A percentile compares a stretch with the other conserved stretches of the same genome.
Conservation (phyloP, 495 filamentous ascomycete genomes). For the Bryoglossum gracile region DNA sequence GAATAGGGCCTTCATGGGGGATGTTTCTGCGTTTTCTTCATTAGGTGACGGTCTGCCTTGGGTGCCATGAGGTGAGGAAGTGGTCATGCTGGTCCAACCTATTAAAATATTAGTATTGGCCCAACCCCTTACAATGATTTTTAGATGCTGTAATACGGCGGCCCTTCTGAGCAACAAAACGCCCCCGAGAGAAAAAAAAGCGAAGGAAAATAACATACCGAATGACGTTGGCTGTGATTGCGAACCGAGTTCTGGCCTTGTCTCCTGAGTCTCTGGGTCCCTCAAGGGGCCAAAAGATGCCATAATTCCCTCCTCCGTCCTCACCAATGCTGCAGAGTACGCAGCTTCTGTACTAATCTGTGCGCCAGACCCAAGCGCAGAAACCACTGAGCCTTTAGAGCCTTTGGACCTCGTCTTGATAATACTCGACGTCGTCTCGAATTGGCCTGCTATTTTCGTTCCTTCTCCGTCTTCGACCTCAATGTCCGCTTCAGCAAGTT, state of each 20-base stretch:
- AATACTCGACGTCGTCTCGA: conserved; percentile 14
- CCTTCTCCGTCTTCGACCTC: conserved; percentile 18
- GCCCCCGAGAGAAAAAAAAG: too few species aligned
- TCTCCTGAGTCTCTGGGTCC: not conserved
- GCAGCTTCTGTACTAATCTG: conserved; percentile 17
- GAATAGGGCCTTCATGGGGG: conserved; percentile 33
- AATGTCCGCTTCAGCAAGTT: conserved; percentile 20
- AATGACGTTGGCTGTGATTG: conserved; percentile 8
- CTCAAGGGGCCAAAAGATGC: not conserved
- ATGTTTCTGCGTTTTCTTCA: conserved; percentile 13
- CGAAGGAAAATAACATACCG: too few species aligned
- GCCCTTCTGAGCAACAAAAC: too few species aligned
- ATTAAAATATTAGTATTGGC: too few species aligned
- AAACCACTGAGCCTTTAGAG: not conserved
- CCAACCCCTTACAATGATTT: too few species aligned
- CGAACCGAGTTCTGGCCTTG: not conserved
- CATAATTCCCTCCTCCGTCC: conserved; percentile 15
- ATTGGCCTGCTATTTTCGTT: conserved; percentile 20
- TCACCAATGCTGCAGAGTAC: conserved; percentile 10
- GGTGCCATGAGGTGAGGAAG: conserved; percentile 1
- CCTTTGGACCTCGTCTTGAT: conserved; percentile 8
- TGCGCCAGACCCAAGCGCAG: conserved; percentile 2
- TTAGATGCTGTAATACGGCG: too few species aligned
- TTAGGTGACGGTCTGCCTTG: conserved; percentile 1
- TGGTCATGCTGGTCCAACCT: conserved; percentile 7